Evolutionary conservation across 2,329 filamentous ascomycete species (phyloP).

Genomic region (Aspergillus novofumigatus): DNA sequence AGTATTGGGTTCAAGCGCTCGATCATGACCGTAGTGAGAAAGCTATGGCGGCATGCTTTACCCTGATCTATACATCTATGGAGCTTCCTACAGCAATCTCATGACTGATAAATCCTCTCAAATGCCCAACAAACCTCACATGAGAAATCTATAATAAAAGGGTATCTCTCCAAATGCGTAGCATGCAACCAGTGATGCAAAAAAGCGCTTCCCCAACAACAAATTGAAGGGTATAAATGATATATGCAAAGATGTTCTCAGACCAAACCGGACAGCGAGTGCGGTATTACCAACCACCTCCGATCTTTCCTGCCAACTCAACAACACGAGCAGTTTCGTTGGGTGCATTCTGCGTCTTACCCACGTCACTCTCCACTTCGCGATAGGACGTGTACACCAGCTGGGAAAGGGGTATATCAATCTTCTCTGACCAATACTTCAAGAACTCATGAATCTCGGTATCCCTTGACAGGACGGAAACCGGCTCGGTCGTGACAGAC

Average conservation of each 20-base stretch:
- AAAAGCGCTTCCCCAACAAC: not conserved
- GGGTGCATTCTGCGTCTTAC: slow-evolving; percentile 59
- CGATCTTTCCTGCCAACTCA: slow-evolving; percentile 83
- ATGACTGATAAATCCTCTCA: not conserved
- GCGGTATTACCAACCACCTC: slow-evolving; percentile 78
- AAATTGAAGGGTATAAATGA: slow-evolving; percentile 1
- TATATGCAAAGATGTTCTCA: not conserved
- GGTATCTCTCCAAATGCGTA: not conserved
- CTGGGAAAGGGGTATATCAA: slow-evolving; percentile 65
- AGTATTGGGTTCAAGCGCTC: not conserved
- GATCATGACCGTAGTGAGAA: not conserved
- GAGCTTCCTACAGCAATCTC: not conserved
- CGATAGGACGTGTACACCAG: slow-evolving; percentile 84
- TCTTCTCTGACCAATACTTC: slow-evolving; percentile 69
- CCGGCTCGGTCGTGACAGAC: slow-evolving; percentile 22
- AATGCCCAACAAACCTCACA: not conserved
- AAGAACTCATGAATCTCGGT: slow-evolving; percentile 59
- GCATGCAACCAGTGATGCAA: not conserved
- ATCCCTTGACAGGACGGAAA: slow-evolving; percentile 24
- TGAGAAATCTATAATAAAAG: not conserved
- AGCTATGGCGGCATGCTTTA: not conserved
- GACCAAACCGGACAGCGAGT: not conserved
- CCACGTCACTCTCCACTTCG: slow-evolving; percentile 91
- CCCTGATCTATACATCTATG: not conserved
- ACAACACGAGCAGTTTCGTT: slow-evolving; percentile 76